Conservation (phyloP, 306 rosid genomes). For the Quercus gilva region DNA sequence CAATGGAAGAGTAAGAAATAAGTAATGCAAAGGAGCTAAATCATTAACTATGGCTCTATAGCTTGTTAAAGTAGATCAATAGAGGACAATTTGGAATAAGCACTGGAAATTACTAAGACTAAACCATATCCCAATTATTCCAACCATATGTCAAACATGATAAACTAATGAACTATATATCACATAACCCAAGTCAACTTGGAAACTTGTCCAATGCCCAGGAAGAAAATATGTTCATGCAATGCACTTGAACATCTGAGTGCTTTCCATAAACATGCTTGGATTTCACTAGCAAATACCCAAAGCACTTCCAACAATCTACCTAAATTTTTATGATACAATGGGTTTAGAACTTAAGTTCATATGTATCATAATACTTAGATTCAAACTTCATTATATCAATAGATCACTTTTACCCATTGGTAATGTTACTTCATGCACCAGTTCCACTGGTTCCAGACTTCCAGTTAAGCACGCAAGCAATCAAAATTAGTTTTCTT, state of each 20-base stretch:
- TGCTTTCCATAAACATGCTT: neutral
- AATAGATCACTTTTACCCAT: neutral
- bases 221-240: neutral
- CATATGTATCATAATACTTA: neutral
- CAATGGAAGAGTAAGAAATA: neutral
- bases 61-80: neutral
- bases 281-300: neutral
- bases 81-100: neutral
- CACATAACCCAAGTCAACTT: neutral
- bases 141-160: neutral
- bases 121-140: neutral
- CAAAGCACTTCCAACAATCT: neutral
- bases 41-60: neutral
- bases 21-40: neutral
- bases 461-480: neutral
- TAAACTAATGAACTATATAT: neutral
- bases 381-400: neutral
- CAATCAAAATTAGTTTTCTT: neutral
- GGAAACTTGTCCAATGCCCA: neutral
- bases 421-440: neutral
- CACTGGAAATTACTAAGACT: neutral
- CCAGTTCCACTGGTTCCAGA: neutral
- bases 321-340: neutral
- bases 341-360: neutral
- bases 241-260: neutral